Conservation (phyloP, 495 filamentous ascomycete species). For the Xylaria sp. region DNA sequence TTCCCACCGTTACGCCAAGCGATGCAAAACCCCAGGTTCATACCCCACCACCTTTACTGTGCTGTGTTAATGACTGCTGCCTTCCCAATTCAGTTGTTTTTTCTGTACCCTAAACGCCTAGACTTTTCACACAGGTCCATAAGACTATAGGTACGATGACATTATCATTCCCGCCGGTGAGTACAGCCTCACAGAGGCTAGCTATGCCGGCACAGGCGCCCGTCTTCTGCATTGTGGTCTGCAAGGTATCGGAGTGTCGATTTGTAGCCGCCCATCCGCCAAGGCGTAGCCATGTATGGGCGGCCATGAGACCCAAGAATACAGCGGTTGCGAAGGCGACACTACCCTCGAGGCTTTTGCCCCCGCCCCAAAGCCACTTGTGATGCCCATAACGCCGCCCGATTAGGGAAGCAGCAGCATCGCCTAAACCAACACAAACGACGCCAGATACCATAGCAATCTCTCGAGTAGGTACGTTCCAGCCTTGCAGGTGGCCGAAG, state of each 20-base stretch:
- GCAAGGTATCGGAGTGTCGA: constrained; percentile 31
- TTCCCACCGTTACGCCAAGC: constrained; percentile 27
- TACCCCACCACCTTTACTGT: not conserved
- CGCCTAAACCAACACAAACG: constrained; percentile 92
- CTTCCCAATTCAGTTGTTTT: not conserved
- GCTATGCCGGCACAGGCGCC: constrained; percentile 76
- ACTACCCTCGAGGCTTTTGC: constrained; percentile 93
- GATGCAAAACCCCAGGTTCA: constrained; percentile 23
- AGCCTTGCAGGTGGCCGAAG: constrained; percentile 64
- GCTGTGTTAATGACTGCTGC: constrained; percentile 1
- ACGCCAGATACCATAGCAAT: constrained; percentile 89
- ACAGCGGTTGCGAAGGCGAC: constrained; percentile 85
- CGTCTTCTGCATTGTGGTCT: constrained; percentile 57
- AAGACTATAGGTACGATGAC: constrained; percentile 94
- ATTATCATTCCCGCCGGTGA: constrained; percentile 98
- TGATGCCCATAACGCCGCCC: constrained; percentile 83
- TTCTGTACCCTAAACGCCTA: constrained; percentile 64
- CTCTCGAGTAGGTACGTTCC: constrained; percentile 74
- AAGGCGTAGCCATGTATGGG: constrained; percentile 74
- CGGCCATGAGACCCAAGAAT: constrained; percentile 71
- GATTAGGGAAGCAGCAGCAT: constrained; percentile 91
- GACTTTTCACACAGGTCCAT: constrained; percentile 85
- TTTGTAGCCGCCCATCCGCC: constrained; percentile 70
- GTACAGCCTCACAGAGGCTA: constrained; percentile 90
- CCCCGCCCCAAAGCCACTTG: constrained; percentile 97